Base-by-base conservation (phyloP, 371 early-diverging fungal species). In the Mortierella sp. region DNA sequence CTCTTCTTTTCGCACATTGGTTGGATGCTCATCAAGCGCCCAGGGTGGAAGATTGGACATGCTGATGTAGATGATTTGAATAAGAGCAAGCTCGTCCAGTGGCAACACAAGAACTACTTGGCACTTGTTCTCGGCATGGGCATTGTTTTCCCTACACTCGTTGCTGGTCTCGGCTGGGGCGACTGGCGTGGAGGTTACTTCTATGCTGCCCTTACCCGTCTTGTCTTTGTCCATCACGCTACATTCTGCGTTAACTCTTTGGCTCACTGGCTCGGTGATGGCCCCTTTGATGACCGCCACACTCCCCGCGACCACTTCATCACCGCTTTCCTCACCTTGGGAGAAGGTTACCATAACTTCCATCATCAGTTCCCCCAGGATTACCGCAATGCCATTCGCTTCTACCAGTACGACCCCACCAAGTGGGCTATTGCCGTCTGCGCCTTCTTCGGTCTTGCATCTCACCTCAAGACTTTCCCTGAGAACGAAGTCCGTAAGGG, bases 341-440 rank as follows among this genome's bases (percentile, higher is more conserved):
- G 95, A 64, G 95, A 96, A 86, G 95, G 95, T 19, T 95, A 94
- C 84, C 96, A 95, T 89, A 94, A 95, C 85, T 94, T 95, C 91
- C 96, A 96, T 76, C 98, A 97, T 86, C 95, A 97, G 85, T 98
- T 97, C 91, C 98, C 98, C 54, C 90, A 93, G 72, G 98, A 98
- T 86, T 98, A 96, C 86, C 94, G 98, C 70, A 98, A 98, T 76
- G 98, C 96, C 66, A 94, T 98, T 83, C 83, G 87, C 64, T 93
- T 88, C 79, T 91, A 91, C 72, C 97, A 98, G 87, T 98, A 96
- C 76, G 97, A 98, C 78, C 98, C 98, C 34, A 97, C 98, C 81
- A 98, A 97, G 85, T 97, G 97, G 97, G 79, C 95, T 56, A 97
- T 98, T 73, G 88, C 87, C 72, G n/a, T 83, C 23, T 78, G 84